These are phyloP conservation scores for Phytomonas sp. DNA, from an alignment of 208 protist genomes.

Conservation along the genomic window DNA sequence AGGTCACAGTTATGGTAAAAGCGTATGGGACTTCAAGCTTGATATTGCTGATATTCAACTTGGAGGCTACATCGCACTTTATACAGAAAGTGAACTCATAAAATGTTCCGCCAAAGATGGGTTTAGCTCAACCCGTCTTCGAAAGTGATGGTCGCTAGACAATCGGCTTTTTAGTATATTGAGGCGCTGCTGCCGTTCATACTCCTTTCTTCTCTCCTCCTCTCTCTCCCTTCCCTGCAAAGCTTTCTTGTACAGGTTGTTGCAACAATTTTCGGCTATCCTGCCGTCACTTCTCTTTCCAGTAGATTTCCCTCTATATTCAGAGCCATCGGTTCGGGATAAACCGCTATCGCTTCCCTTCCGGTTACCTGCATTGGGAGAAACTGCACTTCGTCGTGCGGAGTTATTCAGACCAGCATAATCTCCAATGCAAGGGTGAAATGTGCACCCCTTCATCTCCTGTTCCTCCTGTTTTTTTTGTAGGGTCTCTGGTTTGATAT, in stretches of 20 bases:
- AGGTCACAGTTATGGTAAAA: background rate
- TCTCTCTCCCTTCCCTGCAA: slow-evolving; percentile 4
- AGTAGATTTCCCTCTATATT: background rate
- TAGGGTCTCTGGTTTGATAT: slow-evolving; percentile 28
- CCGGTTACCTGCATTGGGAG: background rate
- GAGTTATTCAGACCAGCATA: slow-evolving; percentile 8
- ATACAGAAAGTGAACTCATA: slow-evolving; percentile 72
- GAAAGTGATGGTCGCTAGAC: slow-evolving; percentile 77
- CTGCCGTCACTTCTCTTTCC: background rate
- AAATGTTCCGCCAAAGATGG: slow-evolving; percentile 67
- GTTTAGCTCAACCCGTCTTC: slow-evolving; percentile 77
- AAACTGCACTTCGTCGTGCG: background rate
- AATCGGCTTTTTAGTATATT: slow-evolving; percentile 56
- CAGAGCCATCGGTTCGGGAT: background rate
- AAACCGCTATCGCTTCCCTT: background rate
- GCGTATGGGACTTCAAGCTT: background rate
- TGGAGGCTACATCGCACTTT: slow-evolving; percentile 3
- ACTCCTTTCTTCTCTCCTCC: slow-evolving; percentile 29
- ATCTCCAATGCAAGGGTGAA: slow-evolving; percentile 34
- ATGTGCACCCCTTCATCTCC: slow-evolving; percentile 42
- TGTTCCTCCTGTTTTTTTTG: slow-evolving; percentile 16
- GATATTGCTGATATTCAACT: background rate
- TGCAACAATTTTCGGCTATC: background rate
- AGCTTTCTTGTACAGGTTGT: background rate
- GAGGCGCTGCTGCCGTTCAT: slow-evolving; percentile 27